Percentiles rank a stretch among this genome's conserved stretches.
Evolutionary conservation across 306 rosid species (phyloP).

Genomic region (Cyamopsis tetragonoloba): DNA sequence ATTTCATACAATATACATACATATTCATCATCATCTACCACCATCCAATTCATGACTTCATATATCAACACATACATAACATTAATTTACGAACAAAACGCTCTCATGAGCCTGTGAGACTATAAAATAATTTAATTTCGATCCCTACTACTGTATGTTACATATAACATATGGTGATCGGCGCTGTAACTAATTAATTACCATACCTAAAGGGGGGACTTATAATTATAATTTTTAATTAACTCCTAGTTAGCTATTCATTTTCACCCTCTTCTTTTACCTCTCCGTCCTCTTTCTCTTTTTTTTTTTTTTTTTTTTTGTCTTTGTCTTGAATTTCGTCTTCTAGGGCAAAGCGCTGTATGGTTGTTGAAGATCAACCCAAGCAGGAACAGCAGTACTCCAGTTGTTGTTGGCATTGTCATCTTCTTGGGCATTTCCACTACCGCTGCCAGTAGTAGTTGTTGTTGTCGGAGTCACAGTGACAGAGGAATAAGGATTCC

Average conservation of each 20-base stretch:
- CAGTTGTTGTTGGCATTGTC: conserved; percentile 30
- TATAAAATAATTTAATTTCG: background rate
- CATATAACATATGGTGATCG: conserved; percentile 24
- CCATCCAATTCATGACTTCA: conserved; percentile 4
- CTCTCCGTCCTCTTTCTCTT: no score
- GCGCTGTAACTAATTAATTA: background rate
- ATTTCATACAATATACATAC: no score
- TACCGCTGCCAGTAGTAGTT: conserved; percentile 32
- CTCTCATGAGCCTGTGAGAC: background rate
- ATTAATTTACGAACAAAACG: background rate
- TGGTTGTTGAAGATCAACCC: conserved; percentile 62
- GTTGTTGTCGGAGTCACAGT: conserved; percentile 42
- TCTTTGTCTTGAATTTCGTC: background rate
- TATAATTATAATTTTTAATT: background rate
- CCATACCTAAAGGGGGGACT: conserved; percentile 29
- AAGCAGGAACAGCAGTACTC: conserved; percentile 47
- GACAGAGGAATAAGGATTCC: conserved; percentile 46
- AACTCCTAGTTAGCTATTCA: background rate
- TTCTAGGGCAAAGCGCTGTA: conserved; percentile 63
- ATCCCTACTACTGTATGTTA: conserved; percentile 12
- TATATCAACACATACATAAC: background rate
- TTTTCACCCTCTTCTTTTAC: background rate
- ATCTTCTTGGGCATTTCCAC: conserved; percentile 16
- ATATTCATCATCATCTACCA: background rate
- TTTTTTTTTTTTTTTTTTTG: no score